Base-by-base conservation (phyloP, 257 asterid genomes). In the Rubia yunnanensis region DNA sequence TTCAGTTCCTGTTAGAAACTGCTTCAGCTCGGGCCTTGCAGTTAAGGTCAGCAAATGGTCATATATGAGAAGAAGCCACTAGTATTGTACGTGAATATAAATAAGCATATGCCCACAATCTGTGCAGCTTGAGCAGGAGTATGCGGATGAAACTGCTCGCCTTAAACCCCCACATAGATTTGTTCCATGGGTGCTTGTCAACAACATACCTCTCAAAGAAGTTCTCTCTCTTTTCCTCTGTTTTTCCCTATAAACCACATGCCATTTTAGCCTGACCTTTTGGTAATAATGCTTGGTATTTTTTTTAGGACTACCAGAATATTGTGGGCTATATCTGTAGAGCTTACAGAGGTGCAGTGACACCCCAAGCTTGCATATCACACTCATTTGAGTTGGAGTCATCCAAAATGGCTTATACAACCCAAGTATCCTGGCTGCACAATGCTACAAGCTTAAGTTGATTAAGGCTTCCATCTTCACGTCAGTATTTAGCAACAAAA, bases 141-240 rank as follows among this genome's bases (percentile, higher is more conserved):
- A 84, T 72, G 96, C 95, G 13, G 84, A 72, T 64, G 97, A 87
- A 82, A 89, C 98, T 0, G 78, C 79, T 20, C 74, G 67, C 3
- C 94, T 92, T 28, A 77, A 79, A 46, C 97, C 97, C n/a, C 76
- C 76, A 39, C 98, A 89, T 73, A 79, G 80, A 74, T 92, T 81
- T 69, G 97, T 92, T 24, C 98, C 98, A 31, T 89, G 97, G 98
- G 91, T 92, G 30, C 81, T 89, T n/a, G 95, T 92, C 66, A 79
- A 92, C 73, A 78, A 80, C 70, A 63, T 48, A 31, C 89, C 98
- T 63, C 89, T 92, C 52, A 84, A 84, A 84, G 83, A 85, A 60
- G 98, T 44, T 10, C 44, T 39, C 11, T 7, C 23, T 0, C 0
- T 18, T 7, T 26, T 7, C n/a, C 28, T 18, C 63, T 8, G 46